phyloP scores from a whole-genome alignment of 306 rosid species.

The Prunus davidiana region DNA sequence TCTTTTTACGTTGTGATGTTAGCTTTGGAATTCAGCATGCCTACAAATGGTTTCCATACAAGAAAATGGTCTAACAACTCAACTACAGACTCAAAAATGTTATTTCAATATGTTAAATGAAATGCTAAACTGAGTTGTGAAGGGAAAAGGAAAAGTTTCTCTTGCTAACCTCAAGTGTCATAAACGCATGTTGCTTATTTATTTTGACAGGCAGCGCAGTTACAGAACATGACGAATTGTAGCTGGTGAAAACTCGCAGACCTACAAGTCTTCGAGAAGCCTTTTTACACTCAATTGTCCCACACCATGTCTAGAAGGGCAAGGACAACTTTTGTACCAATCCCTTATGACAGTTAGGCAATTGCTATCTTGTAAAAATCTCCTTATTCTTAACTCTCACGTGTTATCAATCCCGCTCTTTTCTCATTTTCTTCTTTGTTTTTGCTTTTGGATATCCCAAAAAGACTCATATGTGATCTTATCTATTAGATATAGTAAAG shows the following conservation, averaged over 20 bases:
- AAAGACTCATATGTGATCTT: background rate
- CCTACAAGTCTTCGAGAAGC: background rate
- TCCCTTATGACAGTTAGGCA: background rate
- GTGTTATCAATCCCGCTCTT: background rate
- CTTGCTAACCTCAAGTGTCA: background rate
- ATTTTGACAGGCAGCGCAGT: constrained; percentile 42
- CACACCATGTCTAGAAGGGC: background rate
- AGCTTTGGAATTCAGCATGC: background rate
- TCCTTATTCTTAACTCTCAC: background rate
- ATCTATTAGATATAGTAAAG: background rate
- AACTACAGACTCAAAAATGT: background rate
- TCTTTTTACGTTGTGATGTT: background rate
- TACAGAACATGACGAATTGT: constrained; percentile 71
- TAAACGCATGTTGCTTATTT: constrained; percentile 14
- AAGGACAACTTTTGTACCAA: background rate
- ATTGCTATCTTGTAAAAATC: background rate
- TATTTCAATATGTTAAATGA: background rate
- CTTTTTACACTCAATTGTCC: background rate
- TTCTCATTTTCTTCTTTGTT: too few relatives aligned
- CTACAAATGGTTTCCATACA: background rate
- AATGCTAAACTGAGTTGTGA: constrained; percentile 5
- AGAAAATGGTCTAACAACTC: background rate
- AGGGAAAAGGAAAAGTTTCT: background rate
- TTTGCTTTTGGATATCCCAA: too few relatives aligned
- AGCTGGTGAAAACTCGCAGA: constrained; percentile 27